Evolutionary conservation across 345 rosid species (phyloP), one percentile per base, ranked within the genome.

Genomic region (Lumnitzera littorea): DNA sequence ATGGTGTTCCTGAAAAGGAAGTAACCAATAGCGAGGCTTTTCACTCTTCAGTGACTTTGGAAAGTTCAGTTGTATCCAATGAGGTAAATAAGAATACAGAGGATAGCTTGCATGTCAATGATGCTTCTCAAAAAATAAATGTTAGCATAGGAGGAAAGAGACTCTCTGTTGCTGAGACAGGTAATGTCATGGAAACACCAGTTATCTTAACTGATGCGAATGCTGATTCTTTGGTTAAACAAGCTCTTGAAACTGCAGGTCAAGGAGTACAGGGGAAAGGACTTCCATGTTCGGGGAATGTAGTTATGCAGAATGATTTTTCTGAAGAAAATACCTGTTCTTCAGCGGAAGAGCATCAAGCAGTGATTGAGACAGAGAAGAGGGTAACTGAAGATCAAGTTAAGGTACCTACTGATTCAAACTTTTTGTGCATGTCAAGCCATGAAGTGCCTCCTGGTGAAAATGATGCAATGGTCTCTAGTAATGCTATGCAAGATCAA

Each of bases 361-460:
- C n/a, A 29, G 56, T n/a, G 36, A 24, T 17, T 31, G 68, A 23
- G 27, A 60, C 41, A 3, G 60, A 24, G 53, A 41, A 24, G 0
- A 53, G 54, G 1, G 12, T 24, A 10, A 24, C 46, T 53, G 53
- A 36, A 13, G 58, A 14, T 52, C 56, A 13, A 5, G 29, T 2
- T 11, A 72, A 65, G 70, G 73, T 63, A 61, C 56, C 55, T 76
- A 78, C 80, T 70, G 90, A 75, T 80, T 50, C 68, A 4, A 51
- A 53, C 62, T 15, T 70, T 58, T 60, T 66, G 13, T 54, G 48
- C 58, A 72, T 68, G 60, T 68, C 73, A 63, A 70, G 57, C 43
- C 43, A 36, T 55, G 67, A 67, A 60, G 75, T 62, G 70, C 50
- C 61, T 62, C 63, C 29, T 54, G 74, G 60, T 54, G 79, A 68